Evolutionary conservation across 2,329 filamentous ascomycete genomes (phyloP), one percentile per base, ranked within the genome.

Genomic region (Blastomyces parvus): DNA sequence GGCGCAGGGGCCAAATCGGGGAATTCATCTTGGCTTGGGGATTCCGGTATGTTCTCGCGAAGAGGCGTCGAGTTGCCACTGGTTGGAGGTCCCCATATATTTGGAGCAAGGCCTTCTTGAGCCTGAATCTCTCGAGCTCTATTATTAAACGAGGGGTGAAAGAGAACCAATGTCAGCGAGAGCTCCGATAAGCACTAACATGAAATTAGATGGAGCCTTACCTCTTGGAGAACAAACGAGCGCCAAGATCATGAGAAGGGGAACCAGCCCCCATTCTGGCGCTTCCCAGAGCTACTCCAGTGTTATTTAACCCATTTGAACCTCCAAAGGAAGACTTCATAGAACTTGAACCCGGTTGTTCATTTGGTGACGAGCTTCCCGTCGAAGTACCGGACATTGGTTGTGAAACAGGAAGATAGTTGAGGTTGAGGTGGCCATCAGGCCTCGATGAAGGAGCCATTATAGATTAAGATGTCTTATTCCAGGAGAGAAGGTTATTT

Each of bases 111-210:
- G 60, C 92, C 92, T 83, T 97, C 93, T 79, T 97, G 92, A 62
- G 92, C 92, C 80, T 97, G 93, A 66, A 97, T 97, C 77, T 99
- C 94, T 75, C 94, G 86, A 68, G 94, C 92, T 74, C 93, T 96
- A 71, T 63, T 96, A 71, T 64, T 59, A 46, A 61, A 27, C 61
- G 63, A 33, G 19, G 36, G 42, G 42, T 17, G 62, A 22, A 27
- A 22, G 11, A 59, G 64, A 68, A 44, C 55, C 14, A 33, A 19
- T 5, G 42, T 56, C 17, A n/a, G 42, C 27, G 4, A 27, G 22
- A 53, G 57, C n/a, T 25, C 17, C 33, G 30, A 19, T 25, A 62
- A 30, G 38, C 14, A 59, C 61, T 30, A 58, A 50, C n/a, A 62
- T 42, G 60, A 57, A 55, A 33, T 60, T 42, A n/a, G 17, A 53